Percentiles rank a stretch among this genome's conserved stretches.
These are phyloP conservation scores for Penicillium crustosum DNA, from an alignment of 2,329 filamentous ascomycete species.

Conservation along the genomic window DNA sequence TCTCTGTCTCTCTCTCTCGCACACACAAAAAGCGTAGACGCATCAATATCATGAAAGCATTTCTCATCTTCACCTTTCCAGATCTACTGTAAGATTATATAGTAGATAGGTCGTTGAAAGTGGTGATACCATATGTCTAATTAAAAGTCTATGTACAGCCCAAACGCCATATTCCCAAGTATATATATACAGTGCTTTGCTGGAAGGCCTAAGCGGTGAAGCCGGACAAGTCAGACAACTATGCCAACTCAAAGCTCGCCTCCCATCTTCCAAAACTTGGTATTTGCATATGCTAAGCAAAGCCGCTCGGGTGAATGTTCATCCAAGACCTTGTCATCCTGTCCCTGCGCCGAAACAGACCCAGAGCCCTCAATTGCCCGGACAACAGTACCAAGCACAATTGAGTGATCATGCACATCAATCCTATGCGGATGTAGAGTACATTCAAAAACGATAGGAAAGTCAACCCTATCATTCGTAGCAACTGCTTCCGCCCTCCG, in stretches of 20 bases:
- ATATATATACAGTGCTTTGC: conserved; percentile 8
- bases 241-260: conserved; percentile 26
- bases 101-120: neutral
- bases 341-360: neutral
- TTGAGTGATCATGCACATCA: conserved; percentile 42
- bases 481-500: conserved; percentile 11
- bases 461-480: conserved; percentile 22
- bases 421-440: conserved; percentile 37
- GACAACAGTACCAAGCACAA: conserved; percentile 41
- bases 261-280: conserved; percentile 46
- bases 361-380: conserved; percentile 24
- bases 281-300: conserved; percentile 46
- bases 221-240: neutral
- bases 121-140: neutral
- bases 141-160: neutral
- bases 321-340: neutral
- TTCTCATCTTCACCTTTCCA: neutral
- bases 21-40: conserved; percentile 8
- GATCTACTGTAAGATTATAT: neutral
- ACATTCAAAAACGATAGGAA: conserved; percentile 45
- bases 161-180: neutral
- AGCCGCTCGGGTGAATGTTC: conserved; percentile 22
- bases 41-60: conserved; percentile 10
- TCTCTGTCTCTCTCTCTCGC: neutral
- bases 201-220: neutral